phyloP scores from a whole-genome alignment of 306 rosid species.

The Prunus padus region DNA sequence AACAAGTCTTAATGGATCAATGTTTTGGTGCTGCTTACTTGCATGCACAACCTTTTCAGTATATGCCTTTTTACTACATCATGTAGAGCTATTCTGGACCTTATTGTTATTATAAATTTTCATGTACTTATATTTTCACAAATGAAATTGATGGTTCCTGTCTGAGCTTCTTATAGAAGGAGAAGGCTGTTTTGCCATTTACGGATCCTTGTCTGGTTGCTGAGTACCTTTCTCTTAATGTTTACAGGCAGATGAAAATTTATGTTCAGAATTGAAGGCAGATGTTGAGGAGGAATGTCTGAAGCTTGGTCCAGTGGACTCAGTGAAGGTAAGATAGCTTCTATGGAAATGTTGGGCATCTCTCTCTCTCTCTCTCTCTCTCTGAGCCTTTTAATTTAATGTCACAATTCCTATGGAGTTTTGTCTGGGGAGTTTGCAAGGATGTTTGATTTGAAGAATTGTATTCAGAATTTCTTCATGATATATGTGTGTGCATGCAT shows the following conservation, averaged over 20 bases:
- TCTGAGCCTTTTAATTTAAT: neutral
- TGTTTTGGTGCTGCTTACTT: neutral
- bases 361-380: no score
- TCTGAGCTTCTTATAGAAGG: no score
- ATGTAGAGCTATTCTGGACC: neutral
- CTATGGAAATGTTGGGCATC: neutral
- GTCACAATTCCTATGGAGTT: neutral
- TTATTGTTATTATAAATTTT: neutral
- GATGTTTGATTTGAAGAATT: neutral
- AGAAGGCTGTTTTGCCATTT: neutral
- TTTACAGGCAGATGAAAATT: conserved; percentile 75
- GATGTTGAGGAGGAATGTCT: conserved; percentile 86
- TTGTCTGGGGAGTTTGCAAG: neutral
- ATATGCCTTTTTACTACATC: neutral
- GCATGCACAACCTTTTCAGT: neutral
- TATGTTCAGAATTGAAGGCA: conserved; percentile 67
- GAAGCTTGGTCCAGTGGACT: conserved; percentile 83
- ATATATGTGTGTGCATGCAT: neutral
- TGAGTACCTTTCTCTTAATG: conserved; percentile 8
- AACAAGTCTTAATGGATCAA: neutral
- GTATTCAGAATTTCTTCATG: neutral
- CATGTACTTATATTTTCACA: no score
- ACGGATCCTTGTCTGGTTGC: conserved; percentile 7
- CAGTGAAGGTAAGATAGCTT: conserved; percentile 59
- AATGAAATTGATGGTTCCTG: no score